phyloP scores from a whole-genome alignment of 2,329 filamentous ascomycete species.

The Colletotrichum melonis region DNA sequence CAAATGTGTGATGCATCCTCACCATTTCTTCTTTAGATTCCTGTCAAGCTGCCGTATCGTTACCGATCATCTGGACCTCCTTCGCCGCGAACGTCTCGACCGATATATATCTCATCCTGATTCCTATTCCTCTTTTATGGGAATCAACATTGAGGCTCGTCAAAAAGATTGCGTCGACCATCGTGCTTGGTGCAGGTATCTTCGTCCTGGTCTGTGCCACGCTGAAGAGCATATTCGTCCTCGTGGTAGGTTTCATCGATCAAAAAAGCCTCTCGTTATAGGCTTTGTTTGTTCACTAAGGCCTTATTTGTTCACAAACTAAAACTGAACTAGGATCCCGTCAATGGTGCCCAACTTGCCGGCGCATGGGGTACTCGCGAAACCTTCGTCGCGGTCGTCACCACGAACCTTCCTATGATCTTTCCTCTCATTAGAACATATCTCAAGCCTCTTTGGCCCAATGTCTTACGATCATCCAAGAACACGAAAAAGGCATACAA shows the following conservation, averaged over 20 bases:
- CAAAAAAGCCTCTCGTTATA: neutral
- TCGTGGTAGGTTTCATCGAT: conserved; percentile 43
- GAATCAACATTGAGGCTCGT: conserved; percentile 46
- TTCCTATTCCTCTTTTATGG: conserved; percentile 65
- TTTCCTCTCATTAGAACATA: conserved; percentile 57
- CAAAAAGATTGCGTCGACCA: conserved; percentile 51
- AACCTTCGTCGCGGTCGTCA: conserved; percentile 56
- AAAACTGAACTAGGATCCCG: conserved; percentile 47
- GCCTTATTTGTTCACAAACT: neutral
- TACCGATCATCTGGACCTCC: conserved; percentile 62
- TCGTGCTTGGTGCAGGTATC: conserved; percentile 52
- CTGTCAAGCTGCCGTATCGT: conserved; percentile 62
- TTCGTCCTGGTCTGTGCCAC: conserved; percentile 52
- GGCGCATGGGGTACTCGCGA: conserved; percentile 57
- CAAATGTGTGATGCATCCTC: neutral
- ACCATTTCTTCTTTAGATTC: conserved; percentile 45
- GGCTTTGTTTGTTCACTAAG: neutral
- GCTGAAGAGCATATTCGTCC: conserved; percentile 50
- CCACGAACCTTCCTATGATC: conserved; percentile 57
- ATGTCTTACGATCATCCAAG: conserved; percentile 45
- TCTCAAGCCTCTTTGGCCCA: conserved; percentile 46
- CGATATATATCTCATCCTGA: conserved; percentile 68
- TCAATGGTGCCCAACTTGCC: conserved; percentile 53
- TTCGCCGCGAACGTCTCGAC: conserved; percentile 65
- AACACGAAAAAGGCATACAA: conserved; percentile 37